Conservation (phyloP, 331 rosid genomes). For the Ulmus americana region DNA sequence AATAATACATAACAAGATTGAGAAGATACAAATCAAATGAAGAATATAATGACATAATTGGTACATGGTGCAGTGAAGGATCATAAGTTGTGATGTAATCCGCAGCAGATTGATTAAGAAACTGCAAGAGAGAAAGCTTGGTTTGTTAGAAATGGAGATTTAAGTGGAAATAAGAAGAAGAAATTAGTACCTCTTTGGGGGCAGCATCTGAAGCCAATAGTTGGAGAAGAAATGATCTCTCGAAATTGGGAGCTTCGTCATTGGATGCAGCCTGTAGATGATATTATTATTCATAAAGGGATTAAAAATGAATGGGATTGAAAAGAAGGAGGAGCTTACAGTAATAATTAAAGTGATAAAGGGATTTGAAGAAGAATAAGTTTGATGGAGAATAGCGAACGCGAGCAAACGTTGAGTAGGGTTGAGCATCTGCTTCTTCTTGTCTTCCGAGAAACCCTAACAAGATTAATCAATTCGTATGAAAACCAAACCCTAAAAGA, state of each 20-base stretch:
- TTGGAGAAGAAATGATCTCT: constrained; percentile 77
- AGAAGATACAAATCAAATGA: not conserved
- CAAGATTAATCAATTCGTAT: not conserved
- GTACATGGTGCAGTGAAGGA: constrained; percentile 60
- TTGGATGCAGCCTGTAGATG: constrained; percentile 62
- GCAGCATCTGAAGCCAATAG: constrained; percentile 50
- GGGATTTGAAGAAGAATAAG: constrained; percentile 76
- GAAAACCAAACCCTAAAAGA: too few relatives aligned
- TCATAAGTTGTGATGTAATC: constrained; percentile 68
- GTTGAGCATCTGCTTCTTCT: constrained; percentile 68
- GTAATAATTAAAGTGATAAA: constrained; percentile 49
- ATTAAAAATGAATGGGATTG: not conserved
- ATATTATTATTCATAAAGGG: not conserved
- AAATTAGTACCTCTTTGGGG: constrained; percentile 63
- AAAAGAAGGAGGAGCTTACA: constrained; percentile 23
- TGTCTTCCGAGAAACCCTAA: constrained; percentile 1
- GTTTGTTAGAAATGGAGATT: not conserved
- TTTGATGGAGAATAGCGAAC: constrained; percentile 62
- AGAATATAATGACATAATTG: not conserved
- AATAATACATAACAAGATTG: not conserved
- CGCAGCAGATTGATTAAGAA: constrained; percentile 72
- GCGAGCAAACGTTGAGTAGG: constrained; percentile 68
- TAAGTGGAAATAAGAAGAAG: not conserved
- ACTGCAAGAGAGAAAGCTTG: constrained; percentile 45
- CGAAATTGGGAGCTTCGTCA: constrained; percentile 62